Base-by-base conservation (phyloP, 352 stramenopile genomes). In the Phytopythium cucurbitacearum region DNA sequence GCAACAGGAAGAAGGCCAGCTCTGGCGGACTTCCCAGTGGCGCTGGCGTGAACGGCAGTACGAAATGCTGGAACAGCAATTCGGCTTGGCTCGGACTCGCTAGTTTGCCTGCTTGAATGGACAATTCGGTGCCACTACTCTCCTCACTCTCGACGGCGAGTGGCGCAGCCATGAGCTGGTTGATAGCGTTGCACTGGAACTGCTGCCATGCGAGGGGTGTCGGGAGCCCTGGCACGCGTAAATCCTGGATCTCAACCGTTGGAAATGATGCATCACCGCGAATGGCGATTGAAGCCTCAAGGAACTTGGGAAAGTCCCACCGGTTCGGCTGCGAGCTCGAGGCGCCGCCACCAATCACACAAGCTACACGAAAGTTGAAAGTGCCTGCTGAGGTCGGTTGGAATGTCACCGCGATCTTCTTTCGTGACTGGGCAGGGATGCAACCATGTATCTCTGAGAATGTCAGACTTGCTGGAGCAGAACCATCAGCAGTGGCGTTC, bases 191-290 rank as follows among this genome's bases (percentile, higher is more conserved):
- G 48, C 80, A 91, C 37, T 89, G 65, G 50, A 92, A 91, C 59
- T 92, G 80, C 3, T 72, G 50, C 82, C 85, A 94, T 0, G 69
- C 75, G 11, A 89, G 53, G 8, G 73, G 50, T 15, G 72, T 85
- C 35, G 80, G 62, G 3, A 75, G 39, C 15, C 76, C 56, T 35
- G 78, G 71, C 13, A 94, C 68, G 11, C 86, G 75, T 28, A 95
- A 73, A 49, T 96, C 86, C 28, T 92, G 65, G 53, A 97, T 85
- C 15, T 96, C 59, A 7, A 97, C 56, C 0, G 81, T 91, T 3
- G 88, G 88, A 46, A 97, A 97, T 1, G 87, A 94, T 8, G 89
- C 85, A 47, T 91, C 75, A 5, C 77, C 83, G 21, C 62, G 56
- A 42, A 94, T 71, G n/a, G 61, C 54, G 52, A 78, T 89, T 28